Conservation (phyloP, 1,284 basidiomycete genomes). For the Leucoagaricus sp. region DNA sequence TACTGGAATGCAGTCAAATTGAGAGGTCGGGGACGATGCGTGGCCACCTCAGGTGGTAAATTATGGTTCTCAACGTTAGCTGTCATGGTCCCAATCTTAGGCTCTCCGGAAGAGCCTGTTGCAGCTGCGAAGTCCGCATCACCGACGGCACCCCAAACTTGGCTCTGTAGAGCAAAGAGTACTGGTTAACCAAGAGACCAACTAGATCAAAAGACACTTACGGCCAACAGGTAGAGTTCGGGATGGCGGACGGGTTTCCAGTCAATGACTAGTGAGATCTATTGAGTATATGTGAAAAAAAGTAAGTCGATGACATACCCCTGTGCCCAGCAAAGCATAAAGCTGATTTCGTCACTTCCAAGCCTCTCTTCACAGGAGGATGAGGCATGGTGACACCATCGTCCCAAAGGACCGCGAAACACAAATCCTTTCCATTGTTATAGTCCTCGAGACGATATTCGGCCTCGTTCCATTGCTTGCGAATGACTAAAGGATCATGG, state of each 20-base stretch:
- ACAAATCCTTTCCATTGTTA: slow-evolving; percentile 54
- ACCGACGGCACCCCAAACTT: slow-evolving; percentile 44
- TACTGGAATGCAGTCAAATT: slow-evolving; percentile 35
- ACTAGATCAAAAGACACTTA: slow-evolving; percentile 24
- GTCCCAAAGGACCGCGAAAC: slow-evolving; percentile 66
- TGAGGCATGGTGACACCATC: slow-evolving; percentile 62
- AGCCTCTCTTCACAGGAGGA: slow-evolving; percentile 68
- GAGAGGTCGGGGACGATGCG: slow-evolving; percentile 26
- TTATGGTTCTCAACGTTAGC: slow-evolving; percentile 19
- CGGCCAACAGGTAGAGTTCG: slow-evolving; percentile 35
- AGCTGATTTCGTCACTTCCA: slow-evolving; percentile 58
- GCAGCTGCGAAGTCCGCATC: slow-evolving; percentile 44
- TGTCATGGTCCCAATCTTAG: slow-evolving; percentile 50
- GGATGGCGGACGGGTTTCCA: slow-evolving; percentile 42
- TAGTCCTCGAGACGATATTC: slow-evolving; percentile 62
- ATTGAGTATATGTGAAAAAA: background rate
- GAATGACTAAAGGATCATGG: slow-evolving; percentile 61
- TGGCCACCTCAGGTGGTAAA: slow-evolving; percentile 16
- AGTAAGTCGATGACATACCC: slow-evolving; percentile 35
- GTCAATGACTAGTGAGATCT: slow-evolving; percentile 41
- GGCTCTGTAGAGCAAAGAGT: slow-evolving; percentile 28
- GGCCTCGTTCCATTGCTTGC: slow-evolving; percentile 66
- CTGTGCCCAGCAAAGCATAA: slow-evolving; percentile 69
- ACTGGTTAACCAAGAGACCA: background rate
- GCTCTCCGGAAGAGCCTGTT: slow-evolving; percentile 47